These are phyloP conservation scores for Phoma sp. DNA, from an alignment of 2,329 filamentous ascomycete species.

Conservation along the genomic window DNA sequence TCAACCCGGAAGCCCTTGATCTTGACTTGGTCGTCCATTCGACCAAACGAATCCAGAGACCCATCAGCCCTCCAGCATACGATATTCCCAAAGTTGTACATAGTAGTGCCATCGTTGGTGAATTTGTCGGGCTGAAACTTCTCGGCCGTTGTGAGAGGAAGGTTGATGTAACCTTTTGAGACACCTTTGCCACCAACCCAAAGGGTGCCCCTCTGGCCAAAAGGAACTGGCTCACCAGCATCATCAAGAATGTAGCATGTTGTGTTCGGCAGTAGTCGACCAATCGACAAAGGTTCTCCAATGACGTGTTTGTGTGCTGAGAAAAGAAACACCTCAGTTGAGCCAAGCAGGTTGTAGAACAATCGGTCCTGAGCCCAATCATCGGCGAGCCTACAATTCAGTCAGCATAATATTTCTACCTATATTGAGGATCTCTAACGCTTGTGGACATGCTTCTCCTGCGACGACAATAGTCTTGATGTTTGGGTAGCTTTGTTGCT, in stretches of 20 bases:
- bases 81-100: conserved; percentile 69
- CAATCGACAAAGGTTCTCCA: conserved; percentile 61
- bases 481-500: conserved; percentile 57
- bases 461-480: conserved; percentile 63
- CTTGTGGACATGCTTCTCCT: conserved; percentile 60
- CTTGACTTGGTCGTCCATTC: conserved; percentile 68
- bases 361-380: conserved; percentile 58
- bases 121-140: conserved; percentile 63
- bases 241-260: conserved; percentile 63
- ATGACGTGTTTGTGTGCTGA: conserved; percentile 61
- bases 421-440: conserved; percentile 42
- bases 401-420: conserved; percentile 1
- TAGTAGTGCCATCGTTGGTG: conserved; percentile 57
- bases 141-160: conserved; percentile 59
- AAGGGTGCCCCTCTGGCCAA: conserved; percentile 61
- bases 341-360: conserved; percentile 63
- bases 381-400: conserved; percentile 56
- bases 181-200: conserved; percentile 66
- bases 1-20: conserved; percentile 69
- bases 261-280: conserved; percentile 64
- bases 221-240: conserved; percentile 52
- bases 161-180: conserved; percentile 63
- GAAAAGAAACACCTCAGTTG: conserved; percentile 67
- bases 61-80: conserved; percentile 63
- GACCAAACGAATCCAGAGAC: conserved; percentile 62